Conservation (phyloP, 192 early-diverging fungal species). For the Mortierella antarctica region DNA sequence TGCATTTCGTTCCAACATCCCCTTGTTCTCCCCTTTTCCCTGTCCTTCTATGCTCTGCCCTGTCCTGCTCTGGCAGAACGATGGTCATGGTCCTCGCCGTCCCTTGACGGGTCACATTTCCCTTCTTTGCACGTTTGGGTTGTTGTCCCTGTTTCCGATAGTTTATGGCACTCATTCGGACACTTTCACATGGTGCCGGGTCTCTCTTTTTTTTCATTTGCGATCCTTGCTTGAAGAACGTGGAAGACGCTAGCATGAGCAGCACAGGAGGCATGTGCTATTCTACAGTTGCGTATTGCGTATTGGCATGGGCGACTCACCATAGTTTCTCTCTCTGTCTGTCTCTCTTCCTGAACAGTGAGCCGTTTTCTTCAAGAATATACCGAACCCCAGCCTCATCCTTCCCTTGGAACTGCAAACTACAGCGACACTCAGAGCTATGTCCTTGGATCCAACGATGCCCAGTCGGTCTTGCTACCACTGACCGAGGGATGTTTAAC, state of each 20-base stretch:
- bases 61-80: too few relatives aligned
- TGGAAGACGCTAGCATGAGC: too few relatives aligned
- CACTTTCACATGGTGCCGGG: slow-evolving; percentile 40
- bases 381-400: slow-evolving; percentile 62
- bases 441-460: slow-evolving; percentile 36
- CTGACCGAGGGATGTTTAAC: slow-evolving; percentile 84
- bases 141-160: not conserved
- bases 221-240: too few relatives aligned
- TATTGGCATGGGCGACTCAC: too few relatives aligned
- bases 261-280: slow-evolving; percentile 13
- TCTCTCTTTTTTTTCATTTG: not conserved
- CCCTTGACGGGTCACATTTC: slow-evolving; percentile 53
- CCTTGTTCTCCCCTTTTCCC: not conserved
- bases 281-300: not conserved
- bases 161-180: slow-evolving; percentile 4
- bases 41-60: too few relatives aligned
- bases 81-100: not conserved
- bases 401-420: slow-evolving; percentile 39
- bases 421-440: slow-evolving; percentile 44
- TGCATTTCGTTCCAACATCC: not conserved
- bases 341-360: slow-evolving; percentile 52
- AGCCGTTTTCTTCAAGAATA: slow-evolving; percentile 79
- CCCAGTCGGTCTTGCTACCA: slow-evolving; percentile 72
- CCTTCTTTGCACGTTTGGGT: not conserved
- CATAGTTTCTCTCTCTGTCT: not conserved